These are phyloP conservation scores for Xylariaceae sp. DNA, from an alignment of 2,329 filamentous ascomycete species.

Conservation along the genomic window DNA sequence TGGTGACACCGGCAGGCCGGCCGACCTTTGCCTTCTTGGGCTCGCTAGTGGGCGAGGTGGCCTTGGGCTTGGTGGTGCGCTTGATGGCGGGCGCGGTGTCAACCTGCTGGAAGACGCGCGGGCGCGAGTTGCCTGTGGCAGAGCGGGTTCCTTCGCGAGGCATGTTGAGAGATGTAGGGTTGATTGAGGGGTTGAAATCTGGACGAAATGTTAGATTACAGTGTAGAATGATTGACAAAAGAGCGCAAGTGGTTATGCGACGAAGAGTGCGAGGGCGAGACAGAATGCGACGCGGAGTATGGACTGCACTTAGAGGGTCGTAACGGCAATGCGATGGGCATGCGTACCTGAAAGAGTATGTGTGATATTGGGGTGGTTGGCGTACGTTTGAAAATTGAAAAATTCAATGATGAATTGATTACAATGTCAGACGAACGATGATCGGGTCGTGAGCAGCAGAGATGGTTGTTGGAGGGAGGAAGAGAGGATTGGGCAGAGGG, in stretches of 20 bases:
- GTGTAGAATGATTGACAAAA: conserved; percentile 15
- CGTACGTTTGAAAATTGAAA: conserved; percentile 1
- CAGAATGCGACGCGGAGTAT: conserved; percentile 31
- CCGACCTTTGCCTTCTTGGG: conserved; percentile 23
- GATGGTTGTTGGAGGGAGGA: conserved; percentile 2
- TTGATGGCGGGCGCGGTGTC: conserved; percentile 47
- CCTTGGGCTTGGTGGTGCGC: conserved; percentile 36
- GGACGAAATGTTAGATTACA: conserved; percentile 23
- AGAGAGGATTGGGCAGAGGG: conserved; percentile 1
- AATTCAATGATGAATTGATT: conserved; percentile 9
- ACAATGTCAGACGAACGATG: conserved; percentile 4
- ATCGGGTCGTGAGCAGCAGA: conserved; percentile 5
- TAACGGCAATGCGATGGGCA: conserved; percentile 10
- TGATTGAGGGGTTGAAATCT: conserved; percentile 17
- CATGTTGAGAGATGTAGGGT: conserved; percentile 33
- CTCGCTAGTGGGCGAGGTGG: conserved; percentile 20
- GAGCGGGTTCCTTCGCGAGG: conserved; percentile 52
- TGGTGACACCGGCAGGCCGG: conserved; percentile 33
- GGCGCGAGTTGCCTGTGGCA: conserved; percentile 50
- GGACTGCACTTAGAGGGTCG: conserved; percentile 11
- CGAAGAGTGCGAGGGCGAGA: conserved; percentile 20
- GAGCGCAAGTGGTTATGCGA: conserved; percentile 20
- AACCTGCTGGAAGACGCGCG: conserved; percentile 49
- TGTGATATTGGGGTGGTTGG: conserved; percentile 2
- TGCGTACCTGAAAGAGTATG: background rate